Base-by-base conservation (phyloP, 805 yeast genomes). In the Aciculoconidium aculeatum region DNA sequence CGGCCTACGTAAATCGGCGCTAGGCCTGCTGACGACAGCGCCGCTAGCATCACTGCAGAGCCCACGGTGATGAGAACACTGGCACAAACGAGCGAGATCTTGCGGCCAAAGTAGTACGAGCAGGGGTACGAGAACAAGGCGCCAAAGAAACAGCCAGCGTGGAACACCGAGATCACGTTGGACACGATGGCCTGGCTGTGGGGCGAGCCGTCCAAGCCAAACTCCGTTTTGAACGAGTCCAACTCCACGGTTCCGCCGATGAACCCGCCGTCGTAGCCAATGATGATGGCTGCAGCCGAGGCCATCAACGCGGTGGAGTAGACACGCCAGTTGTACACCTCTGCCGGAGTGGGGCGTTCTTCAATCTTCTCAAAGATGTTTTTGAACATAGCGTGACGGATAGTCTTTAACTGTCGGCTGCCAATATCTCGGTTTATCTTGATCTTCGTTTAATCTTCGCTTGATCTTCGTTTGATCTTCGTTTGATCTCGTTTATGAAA, bases 251-350 rank as follows among this genome's bases (percentile, higher is more conserved):
- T 56, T 6, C 65, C 65, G 6, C 67, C 67, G 25, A 61, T 61
- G 27, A 57, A 60, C 3, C 63, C 65, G 5, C 63, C 58, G 32
- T 61, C 67, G 32, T 61, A 61, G 6, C 67, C 67, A 27, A 60
- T 58, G 27, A 61, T 56, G 29, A 60, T 55, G 20, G 65, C 63
- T 3, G 65, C 65, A 7, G 60, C 53, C 6, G 61, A 51, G 3
- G 65, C 60, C 41, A 55, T 49, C 19, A 58, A 31, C 4, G 65
- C 61, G 9, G 65, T 60, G 22, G 47, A 43, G 36, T 58, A 58
- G 19, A 55, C 42, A 27, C 57, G 37, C 40, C 39, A 45, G 40
- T 61, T 60, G 41, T 61, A 61, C 3, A 61, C 63, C 35, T 52
- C 51, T 2, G 51, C 42, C 7, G 66, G 65, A 3, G 67, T 59